Evolutionary conservation across 2,329 filamentous ascomycete species (phyloP), one percentile per base, ranked within the genome.

Genomic region (Aspergillus hortae): DNA sequence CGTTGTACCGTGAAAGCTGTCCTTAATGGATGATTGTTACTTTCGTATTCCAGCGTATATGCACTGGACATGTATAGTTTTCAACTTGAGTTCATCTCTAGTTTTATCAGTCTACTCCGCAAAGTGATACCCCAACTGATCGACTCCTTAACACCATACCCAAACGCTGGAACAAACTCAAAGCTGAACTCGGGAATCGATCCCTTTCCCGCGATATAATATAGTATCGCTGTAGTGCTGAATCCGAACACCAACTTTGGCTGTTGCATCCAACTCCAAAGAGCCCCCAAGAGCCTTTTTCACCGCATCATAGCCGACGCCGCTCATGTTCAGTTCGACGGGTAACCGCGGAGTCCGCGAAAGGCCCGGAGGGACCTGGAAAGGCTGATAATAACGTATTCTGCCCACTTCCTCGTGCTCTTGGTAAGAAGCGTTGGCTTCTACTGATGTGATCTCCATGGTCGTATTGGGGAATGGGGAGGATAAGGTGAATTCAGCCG

Each of bases 381-480:
- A 92, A 0, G 89, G 84, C 14, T 84, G 67, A 36, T 86, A 79
- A 66, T 94, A 90, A 21, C 87, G 60, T 52, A 97, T 96, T 23
- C 78, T 82, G 1, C 92, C 94, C 0, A 95, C 79, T 1, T 85
- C 81, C 48, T 92, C 84, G 7, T 85, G 88, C 55, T 88, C 82
- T 57, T 95, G 90, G 70, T 95, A 95, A 55, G 85, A 87, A 0
- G 94, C 91, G 1, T 87, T 90, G 6, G 92, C 92, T 64, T 95
- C 87, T 62, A 97, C 81, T 46, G 78, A 80, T 35, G 90, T 89
- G 56, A 99, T 81, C 61, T 85, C 88, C 15, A 97, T 72, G 1
- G 85, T 90, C 47, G 88, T 88, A 52, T 84, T 76, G 38, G 77
- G 73, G 7, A 97, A 77, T 0, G 94, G 94, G 0, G 92, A 96